Percentiles rank a stretch among this genome's conserved stretches.
Evolutionary conservation across 2,329 filamentous ascomycete genomes (phyloP).

Genomic region (Esteya vermicola): DNA sequence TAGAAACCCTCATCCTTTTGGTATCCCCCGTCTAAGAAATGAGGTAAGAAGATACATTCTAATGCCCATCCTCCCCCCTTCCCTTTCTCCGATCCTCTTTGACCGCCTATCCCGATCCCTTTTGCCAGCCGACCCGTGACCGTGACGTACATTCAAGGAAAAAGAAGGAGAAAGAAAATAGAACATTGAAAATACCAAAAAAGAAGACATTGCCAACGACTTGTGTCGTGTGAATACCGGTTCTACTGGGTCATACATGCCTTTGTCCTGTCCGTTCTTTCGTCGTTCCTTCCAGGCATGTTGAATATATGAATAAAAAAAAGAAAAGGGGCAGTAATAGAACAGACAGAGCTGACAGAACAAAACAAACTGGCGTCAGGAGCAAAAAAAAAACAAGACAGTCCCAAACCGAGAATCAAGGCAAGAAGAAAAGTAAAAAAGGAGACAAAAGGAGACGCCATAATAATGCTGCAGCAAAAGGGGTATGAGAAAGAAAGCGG

Average conservation of each 20-base stretch:
- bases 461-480: constrained; percentile 2
- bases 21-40: neutral
- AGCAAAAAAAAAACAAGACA: neutral
- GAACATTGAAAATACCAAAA: too few relatives aligned
- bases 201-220: too few relatives aligned
- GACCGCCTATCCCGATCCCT: too few relatives aligned
- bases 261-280: too few relatives aligned
- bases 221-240: too few relatives aligned
- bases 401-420: neutral
- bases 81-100: too few relatives aligned
- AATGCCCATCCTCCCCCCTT: neutral
- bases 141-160: neutral
- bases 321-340: neutral
- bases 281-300: too few relatives aligned
- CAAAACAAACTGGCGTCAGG: too few relatives aligned
- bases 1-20: neutral
- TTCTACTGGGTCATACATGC: too few relatives aligned
- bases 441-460: neutral
- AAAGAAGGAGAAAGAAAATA: too few relatives aligned
- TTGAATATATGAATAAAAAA: neutral
- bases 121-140: neutral
- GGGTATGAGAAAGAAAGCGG: constrained; percentile 2
- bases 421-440: neutral
- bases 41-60: neutral
- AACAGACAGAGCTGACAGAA: too few relatives aligned